Evolutionary conservation across 2,329 filamentous ascomycete species (phyloP).

Genomic region (Acephala macrosclerotiorum): DNA sequence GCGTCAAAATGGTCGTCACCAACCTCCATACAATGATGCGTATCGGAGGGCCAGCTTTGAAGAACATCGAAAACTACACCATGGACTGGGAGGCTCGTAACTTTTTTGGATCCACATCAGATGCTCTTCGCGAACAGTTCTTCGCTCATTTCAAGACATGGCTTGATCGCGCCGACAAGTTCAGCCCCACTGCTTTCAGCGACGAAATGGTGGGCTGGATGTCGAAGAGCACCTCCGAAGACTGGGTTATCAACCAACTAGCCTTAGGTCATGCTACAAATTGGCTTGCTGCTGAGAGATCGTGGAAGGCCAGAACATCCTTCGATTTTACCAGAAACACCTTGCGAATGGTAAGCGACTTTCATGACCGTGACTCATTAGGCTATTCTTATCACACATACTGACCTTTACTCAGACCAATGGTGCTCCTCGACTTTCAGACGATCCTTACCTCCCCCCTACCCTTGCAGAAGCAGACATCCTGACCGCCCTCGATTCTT

Average conservation of each 20-base stretch:
- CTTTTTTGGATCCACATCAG: not conserved
- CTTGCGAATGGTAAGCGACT: constrained; percentile 6
- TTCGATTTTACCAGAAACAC: constrained; percentile 1
- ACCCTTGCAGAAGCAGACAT: constrained; percentile 4
- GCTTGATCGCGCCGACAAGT: not conserved
- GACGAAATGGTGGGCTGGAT: not conserved
- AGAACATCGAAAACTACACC: not conserved
- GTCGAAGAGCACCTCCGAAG: not conserved
- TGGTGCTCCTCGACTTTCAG: not conserved
- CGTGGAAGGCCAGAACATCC: not conserved
- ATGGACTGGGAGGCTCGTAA: not conserved
- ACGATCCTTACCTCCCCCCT: not conserved
- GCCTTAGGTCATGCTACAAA: constrained; percentile 13
- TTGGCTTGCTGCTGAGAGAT: constrained; percentile 7
- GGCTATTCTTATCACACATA: not conserved
- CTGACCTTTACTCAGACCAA: constrained; percentile 2
- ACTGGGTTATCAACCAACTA: not conserved
- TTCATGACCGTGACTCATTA: no score
- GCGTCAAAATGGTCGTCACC: not conserved
- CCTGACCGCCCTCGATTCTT: not conserved
- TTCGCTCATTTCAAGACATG: not conserved
- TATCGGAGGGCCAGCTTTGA: not conserved
- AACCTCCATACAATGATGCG: constrained; percentile 2
- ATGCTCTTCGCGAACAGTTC: constrained; percentile 1
- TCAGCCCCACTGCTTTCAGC: not conserved